phyloP scores from a whole-genome alignment of 352 stramenopile genomes.

The Phytophthora agathidicida region DNA sequence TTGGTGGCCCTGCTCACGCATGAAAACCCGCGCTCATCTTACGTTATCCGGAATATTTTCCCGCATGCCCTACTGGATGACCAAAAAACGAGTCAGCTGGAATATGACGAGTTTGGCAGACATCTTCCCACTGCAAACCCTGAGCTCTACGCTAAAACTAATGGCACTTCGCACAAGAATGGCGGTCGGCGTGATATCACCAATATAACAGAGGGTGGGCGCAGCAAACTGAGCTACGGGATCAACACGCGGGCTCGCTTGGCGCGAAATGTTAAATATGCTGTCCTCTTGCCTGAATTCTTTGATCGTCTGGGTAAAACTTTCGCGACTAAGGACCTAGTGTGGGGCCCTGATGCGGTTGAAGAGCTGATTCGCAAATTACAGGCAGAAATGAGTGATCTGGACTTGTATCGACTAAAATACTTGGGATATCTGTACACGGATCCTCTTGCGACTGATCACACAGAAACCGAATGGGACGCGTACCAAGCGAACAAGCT shows the following conservation, averaged over 20 bases:
- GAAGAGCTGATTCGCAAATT: constrained; percentile 80
- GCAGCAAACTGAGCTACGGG: constrained; percentile 71
- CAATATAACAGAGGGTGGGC: constrained; percentile 72
- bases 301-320: constrained; percentile 84
- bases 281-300: constrained; percentile 86
- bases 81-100: constrained; percentile 67
- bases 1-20: constrained; percentile 86
- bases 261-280: constrained; percentile 79
- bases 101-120: constrained; percentile 88
- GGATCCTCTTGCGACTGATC: constrained; percentile 71
- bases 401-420: constrained; percentile 82
- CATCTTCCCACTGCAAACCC: constrained; percentile 60
- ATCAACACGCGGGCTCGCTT: constrained; percentile 79
- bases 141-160: constrained; percentile 49
- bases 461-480: constrained; percentile 56
- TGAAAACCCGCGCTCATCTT: constrained; percentile 85
- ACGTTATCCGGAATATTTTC: constrained; percentile 85
- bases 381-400: constrained; percentile 67
- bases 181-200: constrained; percentile 56
- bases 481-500: constrained; percentile 25
- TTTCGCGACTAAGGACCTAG: constrained; percentile 79
- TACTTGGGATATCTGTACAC: constrained; percentile 86
- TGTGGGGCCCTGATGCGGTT: constrained; percentile 75
- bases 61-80: constrained; percentile 84
- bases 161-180: constrained; percentile 53